These are phyloP conservation scores for Solanum tarapatanum DNA, from an alignment of 257 asterid genomes.

Conservation along the genomic window DNA sequence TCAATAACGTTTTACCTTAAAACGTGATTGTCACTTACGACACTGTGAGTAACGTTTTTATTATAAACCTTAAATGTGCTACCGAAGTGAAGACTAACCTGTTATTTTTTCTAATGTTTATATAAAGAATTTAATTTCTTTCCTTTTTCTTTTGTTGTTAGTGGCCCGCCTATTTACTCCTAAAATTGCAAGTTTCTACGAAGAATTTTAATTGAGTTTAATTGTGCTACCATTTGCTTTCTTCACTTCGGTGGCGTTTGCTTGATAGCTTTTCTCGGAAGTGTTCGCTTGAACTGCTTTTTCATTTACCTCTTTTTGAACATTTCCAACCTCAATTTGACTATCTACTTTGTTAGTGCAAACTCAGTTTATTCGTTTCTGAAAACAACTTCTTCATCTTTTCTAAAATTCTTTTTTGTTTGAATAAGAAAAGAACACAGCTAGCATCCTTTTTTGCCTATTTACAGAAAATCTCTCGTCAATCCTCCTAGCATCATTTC, in stretches of 20 bases:
- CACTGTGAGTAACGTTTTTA: too few species aligned
- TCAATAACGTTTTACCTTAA: too few species aligned
- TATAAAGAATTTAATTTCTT: not conserved
- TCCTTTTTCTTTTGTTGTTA: conserved; percentile 22
- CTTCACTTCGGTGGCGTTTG: not conserved
- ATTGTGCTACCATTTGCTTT: too few species aligned
- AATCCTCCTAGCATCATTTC: too few species aligned
- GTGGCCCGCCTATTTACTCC: conserved; percentile 91
- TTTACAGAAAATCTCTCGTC: too few species aligned
- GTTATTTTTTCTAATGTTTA: not conserved
- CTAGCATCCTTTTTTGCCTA: too few species aligned
- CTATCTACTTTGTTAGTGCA: not conserved
- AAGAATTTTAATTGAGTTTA: conserved; percentile 37
- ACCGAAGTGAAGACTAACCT: not conserved
- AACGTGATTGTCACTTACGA: too few species aligned
- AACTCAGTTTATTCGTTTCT: not conserved
- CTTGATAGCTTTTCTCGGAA: not conserved
- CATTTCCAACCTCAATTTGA: not conserved
- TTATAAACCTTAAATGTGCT: not conserved
- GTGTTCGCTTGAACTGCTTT: not conserved
- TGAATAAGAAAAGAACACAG: not conserved
- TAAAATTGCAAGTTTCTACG: conserved; percentile 71
- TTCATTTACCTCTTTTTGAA: not conserved
- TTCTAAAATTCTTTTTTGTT: not conserved
- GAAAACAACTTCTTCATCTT: not conserved